phyloP scores from a whole-genome alignment of 352 stramenopile species.

The Pythium apleroticum region DNA sequence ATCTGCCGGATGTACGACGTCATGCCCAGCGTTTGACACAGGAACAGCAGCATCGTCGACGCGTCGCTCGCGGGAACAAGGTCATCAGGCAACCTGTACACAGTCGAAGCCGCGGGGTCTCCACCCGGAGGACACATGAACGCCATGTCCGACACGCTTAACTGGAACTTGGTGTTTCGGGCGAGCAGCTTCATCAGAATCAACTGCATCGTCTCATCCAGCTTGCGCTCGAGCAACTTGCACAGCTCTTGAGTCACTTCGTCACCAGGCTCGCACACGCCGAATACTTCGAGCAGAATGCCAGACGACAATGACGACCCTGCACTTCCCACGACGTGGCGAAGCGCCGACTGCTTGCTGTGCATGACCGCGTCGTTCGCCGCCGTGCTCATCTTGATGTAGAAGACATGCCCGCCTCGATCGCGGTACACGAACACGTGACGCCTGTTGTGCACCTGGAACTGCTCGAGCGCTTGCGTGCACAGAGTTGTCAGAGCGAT shows the following conservation, averaged over 20 bases:
- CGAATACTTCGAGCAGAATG: conserved; percentile 84
- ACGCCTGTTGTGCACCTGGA: conserved; percentile 87
- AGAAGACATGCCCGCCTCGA: conserved; percentile 84
- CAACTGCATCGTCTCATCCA: conserved; percentile 83
- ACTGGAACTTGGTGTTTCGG: conserved; percentile 83
- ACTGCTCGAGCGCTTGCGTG: conserved; percentile 84
- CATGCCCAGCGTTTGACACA: conserved; percentile 33
- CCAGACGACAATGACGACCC: conserved; percentile 25
- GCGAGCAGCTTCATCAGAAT: conserved; percentile 87
- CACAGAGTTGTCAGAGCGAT: conserved; percentile 84
- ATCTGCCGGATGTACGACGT: conserved; percentile 35
- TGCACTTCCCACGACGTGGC: background rate
- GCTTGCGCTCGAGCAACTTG: conserved; percentile 76
- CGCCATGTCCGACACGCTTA: conserved; percentile 64
- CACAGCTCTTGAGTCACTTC: conserved; percentile 86
- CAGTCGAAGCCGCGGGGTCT: conserved; percentile 35
- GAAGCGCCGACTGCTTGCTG: background rate
- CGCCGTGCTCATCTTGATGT: conserved; percentile 77
- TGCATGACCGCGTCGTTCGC: conserved; percentile 15
- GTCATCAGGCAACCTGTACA: conserved; percentile 42
- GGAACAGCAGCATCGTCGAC: conserved; percentile 24
- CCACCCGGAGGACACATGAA: conserved; percentile 70
- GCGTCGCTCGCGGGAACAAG: conserved; percentile 15
- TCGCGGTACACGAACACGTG: conserved; percentile 89
- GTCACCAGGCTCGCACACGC: conserved; percentile 73